Base-by-base conservation (phyloP, 2,329 filamentous ascomycete genomes). In the Lecanosticta acicola region DNA sequence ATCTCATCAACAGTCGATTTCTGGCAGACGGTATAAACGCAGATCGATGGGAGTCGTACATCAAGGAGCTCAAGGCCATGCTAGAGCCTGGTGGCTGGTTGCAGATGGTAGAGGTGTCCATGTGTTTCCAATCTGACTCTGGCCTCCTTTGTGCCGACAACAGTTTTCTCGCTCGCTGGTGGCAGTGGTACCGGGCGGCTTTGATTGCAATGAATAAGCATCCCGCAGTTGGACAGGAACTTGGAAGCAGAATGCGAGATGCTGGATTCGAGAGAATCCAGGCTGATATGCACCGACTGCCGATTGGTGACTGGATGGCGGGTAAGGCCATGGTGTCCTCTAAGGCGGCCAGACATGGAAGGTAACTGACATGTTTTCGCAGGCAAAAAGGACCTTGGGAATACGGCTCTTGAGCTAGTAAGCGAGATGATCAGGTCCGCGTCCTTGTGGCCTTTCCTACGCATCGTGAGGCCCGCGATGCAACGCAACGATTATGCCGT, bases 61-160 rank as follows among this genome's bases (percentile, higher is more conserved):
- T 94, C 53, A 72, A 74, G 56, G 90, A 95, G 57, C 85, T 94
- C 49, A 78, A 80, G 54, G 75, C 79, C 17, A 76, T 88, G 8
- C 70, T 90, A 51, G 83, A 80, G 41, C 83, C 81, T 4, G 84
- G 83, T 2, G 89, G 90, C 1, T 95, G 88, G 87, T 77, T 85
- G 48, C 88, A 95, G 61, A 83, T 94, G 76, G 79, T 87, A n/a
- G 90, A 95, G 62, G 78, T 90, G 58, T 88, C 94, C 60, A 84
- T 83, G 65, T 87, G 88, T 54, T 81, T 87, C 19, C 90, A 94
- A 64, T 94, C 87, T 0, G 88, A 88, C 3, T 81, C 79, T 26
- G 50, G 59, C 3, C 38, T 37, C 19, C 32, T 26, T 16, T 35
- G 35, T 18, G 43, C 32, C 18, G 53, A 54, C 11, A 53, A 50